Evolutionary conservation across 2,329 filamentous ascomycete species (phyloP).

Genomic region (Microdochium paspali): DNA sequence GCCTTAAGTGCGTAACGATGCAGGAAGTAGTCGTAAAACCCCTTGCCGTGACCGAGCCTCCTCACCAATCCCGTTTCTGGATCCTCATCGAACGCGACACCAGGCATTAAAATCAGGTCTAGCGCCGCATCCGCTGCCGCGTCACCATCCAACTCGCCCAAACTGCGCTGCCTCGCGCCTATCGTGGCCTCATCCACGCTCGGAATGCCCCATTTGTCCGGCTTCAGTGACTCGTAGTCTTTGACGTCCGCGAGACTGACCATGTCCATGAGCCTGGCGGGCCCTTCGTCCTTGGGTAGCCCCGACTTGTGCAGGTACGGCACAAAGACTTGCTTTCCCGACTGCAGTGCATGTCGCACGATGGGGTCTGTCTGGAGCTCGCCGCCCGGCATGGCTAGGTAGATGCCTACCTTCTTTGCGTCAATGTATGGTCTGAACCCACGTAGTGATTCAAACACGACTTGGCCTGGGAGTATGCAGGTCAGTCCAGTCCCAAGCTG

Average conservation of each 20-base stretch:
- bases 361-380: slow-evolving; percentile 81
- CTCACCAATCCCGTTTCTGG: slow-evolving; percentile 45
- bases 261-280: slow-evolving; percentile 83
- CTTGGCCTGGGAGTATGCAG: slow-evolving; percentile 40
- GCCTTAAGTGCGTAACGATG: slow-evolving; percentile 53
- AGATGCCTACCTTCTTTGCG: slow-evolving; percentile 72
- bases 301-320: slow-evolving; percentile 70
- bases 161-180: slow-evolving; percentile 57
- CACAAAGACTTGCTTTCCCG: slow-evolving; percentile 81
- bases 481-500: no score
- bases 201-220: slow-evolving; percentile 93
- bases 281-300: slow-evolving; percentile 37
- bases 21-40: slow-evolving; percentile 94
- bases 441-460: slow-evolving; percentile 55
- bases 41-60: slow-evolving; percentile 86
- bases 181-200: slow-evolving; percentile 62
- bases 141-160: slow-evolving; percentile 48
- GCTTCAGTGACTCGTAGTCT: slow-evolving; percentile 69
- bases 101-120: slow-evolving; percentile 85
- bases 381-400: slow-evolving; percentile 82
- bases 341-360: slow-evolving; percentile 66
- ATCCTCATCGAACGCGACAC: slow-evolving; percentile 77
- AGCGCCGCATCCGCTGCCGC: slow-evolving; percentile 41
- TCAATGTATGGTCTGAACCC: slow-evolving; percentile 64
- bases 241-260: slow-evolving; percentile 61